Evolutionary conservation across 1,284 basidiomycete species (phyloP), one percentile per base, ranked within the genome.

Genomic region (Inonotus obliquus): DNA sequence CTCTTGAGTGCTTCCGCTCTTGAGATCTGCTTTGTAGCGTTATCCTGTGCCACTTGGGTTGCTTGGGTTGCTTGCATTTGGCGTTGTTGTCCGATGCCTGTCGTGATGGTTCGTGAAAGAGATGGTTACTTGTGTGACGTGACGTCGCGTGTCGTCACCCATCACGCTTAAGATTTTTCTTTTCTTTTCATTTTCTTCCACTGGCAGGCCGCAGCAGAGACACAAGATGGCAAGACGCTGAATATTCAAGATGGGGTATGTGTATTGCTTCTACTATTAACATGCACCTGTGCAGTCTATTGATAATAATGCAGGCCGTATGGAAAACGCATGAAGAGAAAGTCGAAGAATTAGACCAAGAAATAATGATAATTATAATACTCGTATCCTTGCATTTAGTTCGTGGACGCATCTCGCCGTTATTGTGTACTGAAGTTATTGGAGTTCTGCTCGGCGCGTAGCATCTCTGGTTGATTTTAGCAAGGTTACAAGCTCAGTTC

Each of bases 381-480:
- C 4, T 32, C 32, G 32, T 32, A 32, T 32, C 32, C 9, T 32
- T 9, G 9, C 32, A n/a, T n/a, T n/a, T n/a, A n/a, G n/a, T n/a
- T n/a, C n/a, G n/a, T n/a, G n/a, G n/a, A n/a, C n/a, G n/a, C n/a
- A n/a, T n/a, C n/a, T n/a, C n/a, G n/a, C n/a, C n/a, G n/a, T n/a
- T n/a, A n/a, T n/a, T n/a, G n/a, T n/a, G n/a, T n/a, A n/a, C n/a
- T n/a, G n/a, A n/a, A 25, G 67, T 23, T 57, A 65, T 44, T 54
- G 29, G 4, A 72, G 47, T 41, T 80, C 72, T 10, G 92, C 81
- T n/a, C 86, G 83, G 55, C 77, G 74, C 7, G 95, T 97, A 35
- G 94, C 91, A 68, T 96, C 94, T 62, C 95, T 81, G 27, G 91
- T 92, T 14, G 89, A 85, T 74, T 96, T 97, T 65, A 98, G 79